Evolutionary conservation across 768 basidiomycete species (phyloP), one percentile per base, ranked within the genome.

Genomic region (Boletus subcaerulescens): DNA sequence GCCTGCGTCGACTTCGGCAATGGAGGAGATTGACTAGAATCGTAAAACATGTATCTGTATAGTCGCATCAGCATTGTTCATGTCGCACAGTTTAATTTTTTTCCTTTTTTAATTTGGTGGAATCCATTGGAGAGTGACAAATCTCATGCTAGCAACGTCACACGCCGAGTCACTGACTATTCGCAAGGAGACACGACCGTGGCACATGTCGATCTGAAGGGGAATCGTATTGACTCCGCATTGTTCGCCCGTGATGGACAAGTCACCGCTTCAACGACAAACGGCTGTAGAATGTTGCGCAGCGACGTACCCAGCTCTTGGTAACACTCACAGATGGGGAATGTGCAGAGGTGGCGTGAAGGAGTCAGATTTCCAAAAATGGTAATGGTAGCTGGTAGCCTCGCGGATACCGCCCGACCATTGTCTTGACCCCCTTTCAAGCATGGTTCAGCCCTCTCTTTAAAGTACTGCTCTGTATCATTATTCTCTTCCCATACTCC

Each of bases 11-110:
- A 81, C 86, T 24, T 91, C 91, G 14, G 87, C 88, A 49, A 97
- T 98, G 94, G 96, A 98, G 82, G 95, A 98, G 80, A 96, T 98
- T 59, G 90, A 92, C 68, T 92, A 86, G 70, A 57, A 48, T 24
- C 31, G 55, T 43, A 55, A 48, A 45, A 32, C 53, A 12, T 46
- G 57, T 67, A 62, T 62, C 53, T 67, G 72, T 70, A 68, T 60
- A 60, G 39, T 61, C 48, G 55, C 61, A 69, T 67, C 53, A 50
- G 69, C 63, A 62, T 60, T 49, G 48, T 67, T 29, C 51, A 39
- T 45, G 51, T 66, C 50, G 53, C 53, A 46, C 63, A 41, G 42
- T 26, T 53, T 39, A 1, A 18, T 39, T 39, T 18, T 15, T 39
- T n/a, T 18, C 15, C 52, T 60, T 62, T 62, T 57, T 13, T 57